Base-by-base conservation (phyloP, 371 early-diverging fungal species). In the Mucor lusitanicus region DNA sequence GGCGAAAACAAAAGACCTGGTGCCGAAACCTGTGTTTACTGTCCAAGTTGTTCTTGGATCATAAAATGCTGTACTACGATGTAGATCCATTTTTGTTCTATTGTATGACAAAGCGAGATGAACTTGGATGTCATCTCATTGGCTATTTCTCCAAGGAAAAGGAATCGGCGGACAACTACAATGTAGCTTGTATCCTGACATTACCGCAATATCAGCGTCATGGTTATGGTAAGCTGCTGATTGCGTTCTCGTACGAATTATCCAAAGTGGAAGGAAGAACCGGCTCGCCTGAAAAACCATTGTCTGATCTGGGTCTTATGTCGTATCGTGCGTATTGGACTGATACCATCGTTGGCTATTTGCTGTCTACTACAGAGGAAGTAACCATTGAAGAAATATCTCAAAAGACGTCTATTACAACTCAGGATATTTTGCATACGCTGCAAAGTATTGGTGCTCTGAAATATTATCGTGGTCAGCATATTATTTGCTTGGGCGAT, bases 131-230 rank as follows among this genome's bases (percentile, higher is more conserved):
- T 65, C 95, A 98, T 72, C 82, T 99, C 28, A 94, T 99, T 40
- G 99, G 99, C 6, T 99, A 99, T 78, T 99, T 99, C 79, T 96
- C 96, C 59, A 99, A 99, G 81, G 99, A 99, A 74, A 99, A 98
- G 80, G 95, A 95, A 71, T 95, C 96, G 7, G 81, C 93, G 8
- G 94, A 95, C 67, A 92, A 95, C 63, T 99, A 99, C 83, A 99
- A 99, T 76, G 86, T 99, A n/a, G 98, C 99, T 1, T 99, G 99
- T 85, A 99, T 99, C 67, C 75, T 99, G 59, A 98, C 99, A n/a
- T 81, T 99, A 42, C 99, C 99, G 3, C 95, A 95, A 69, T 92
- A 98, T 75, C 99, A 99, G 82, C 88, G 99, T 30, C 95, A 90
- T 85, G 99, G 99, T 19, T 99, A 94, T 74, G 99, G 99, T 19